phyloP scores from a whole-genome alignment of 495 filamentous ascomycete genomes.

The Penicillium subrubescens region DNA sequence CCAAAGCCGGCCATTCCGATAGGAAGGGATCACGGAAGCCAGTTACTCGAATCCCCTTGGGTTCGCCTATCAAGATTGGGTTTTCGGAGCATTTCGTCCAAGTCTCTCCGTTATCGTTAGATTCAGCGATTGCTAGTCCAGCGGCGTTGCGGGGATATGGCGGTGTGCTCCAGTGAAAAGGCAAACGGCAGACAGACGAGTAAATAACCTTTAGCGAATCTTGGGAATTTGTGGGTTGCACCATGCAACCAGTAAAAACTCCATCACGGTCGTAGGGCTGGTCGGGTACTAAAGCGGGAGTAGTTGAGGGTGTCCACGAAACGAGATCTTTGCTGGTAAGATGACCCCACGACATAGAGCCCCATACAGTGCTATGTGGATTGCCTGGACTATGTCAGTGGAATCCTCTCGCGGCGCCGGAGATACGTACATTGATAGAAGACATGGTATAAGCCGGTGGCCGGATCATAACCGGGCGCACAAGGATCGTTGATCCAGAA shows the following conservation, averaged over 20 bases:
- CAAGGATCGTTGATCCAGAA: not conserved
- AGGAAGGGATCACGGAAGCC: conserved; percentile 12
- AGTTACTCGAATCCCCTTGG: not conserved
- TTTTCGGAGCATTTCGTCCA: not conserved
- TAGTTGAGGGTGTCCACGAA: not conserved
- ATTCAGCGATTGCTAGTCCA: not conserved
- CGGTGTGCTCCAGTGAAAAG: not conserved
- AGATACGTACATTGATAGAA: not conserved
- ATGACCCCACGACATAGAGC: not conserved
- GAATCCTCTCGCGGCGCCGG: not conserved
- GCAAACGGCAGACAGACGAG: not conserved
- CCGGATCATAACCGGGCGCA: not conserved
- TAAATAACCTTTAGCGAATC: not conserved
- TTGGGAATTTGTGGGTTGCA: not conserved
- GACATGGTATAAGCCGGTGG: not conserved
- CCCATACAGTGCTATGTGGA: not conserved
- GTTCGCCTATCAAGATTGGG: not conserved
- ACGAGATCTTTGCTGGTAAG: not conserved
- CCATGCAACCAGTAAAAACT: not conserved
- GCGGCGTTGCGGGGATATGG: not conserved
- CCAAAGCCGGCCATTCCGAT: conserved; percentile 11
- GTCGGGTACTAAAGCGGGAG: not conserved
- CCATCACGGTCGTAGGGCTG: not conserved
- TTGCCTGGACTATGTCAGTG: not conserved
- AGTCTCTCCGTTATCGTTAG: not conserved